These are phyloP conservation scores for Didymella keratinophila DNA, from an alignment of 2,329 filamentous ascomycete species.

Conservation along the genomic window DNA sequence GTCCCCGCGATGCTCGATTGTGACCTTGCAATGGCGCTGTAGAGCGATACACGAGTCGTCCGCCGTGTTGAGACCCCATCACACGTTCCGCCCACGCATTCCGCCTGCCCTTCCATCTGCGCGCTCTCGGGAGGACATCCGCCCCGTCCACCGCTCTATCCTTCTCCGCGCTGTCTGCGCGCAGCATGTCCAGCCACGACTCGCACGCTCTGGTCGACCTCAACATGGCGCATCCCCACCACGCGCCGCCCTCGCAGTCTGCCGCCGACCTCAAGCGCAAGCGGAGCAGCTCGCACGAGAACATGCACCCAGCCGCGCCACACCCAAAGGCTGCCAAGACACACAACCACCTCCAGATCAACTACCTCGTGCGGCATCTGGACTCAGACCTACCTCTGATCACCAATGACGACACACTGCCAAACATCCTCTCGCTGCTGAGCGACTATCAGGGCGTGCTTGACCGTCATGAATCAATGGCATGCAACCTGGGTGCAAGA, in stretches of 20 bases:
- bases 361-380: slow-evolving; percentile 71
- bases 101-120: slow-evolving; percentile 23
- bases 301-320: slow-evolving; percentile 44
- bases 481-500: slow-evolving; percentile 82
- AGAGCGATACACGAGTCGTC: slow-evolving; percentile 14
- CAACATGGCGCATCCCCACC: slow-evolving; percentile 37
- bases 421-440: slow-evolving; percentile 75
- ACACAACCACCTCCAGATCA: slow-evolving; percentile 70
- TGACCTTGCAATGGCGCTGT: slow-evolving; percentile 18
- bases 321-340: slow-evolving; percentile 63
- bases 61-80: slow-evolving; percentile 12
- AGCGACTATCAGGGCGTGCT: slow-evolving; percentile 85
- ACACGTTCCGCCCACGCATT: slow-evolving; percentile 29
- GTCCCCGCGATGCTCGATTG: slow-evolving; percentile 21
- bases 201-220: slow-evolving; percentile 29
- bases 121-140: slow-evolving; percentile 20
- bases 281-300: slow-evolving; percentile 53
- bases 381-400: slow-evolving; percentile 69
- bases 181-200: slow-evolving; percentile 35
- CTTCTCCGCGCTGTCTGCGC: slow-evolving; percentile 30
- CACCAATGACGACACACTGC: slow-evolving; percentile 73
- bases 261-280: slow-evolving; percentile 56
- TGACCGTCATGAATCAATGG: slow-evolving; percentile 85
- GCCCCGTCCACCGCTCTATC: slow-evolving; percentile 27
- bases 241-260: slow-evolving; percentile 23